Base-by-base conservation (phyloP, 306 rosid genomes). In the Hippophae rhamnoides region DNA sequence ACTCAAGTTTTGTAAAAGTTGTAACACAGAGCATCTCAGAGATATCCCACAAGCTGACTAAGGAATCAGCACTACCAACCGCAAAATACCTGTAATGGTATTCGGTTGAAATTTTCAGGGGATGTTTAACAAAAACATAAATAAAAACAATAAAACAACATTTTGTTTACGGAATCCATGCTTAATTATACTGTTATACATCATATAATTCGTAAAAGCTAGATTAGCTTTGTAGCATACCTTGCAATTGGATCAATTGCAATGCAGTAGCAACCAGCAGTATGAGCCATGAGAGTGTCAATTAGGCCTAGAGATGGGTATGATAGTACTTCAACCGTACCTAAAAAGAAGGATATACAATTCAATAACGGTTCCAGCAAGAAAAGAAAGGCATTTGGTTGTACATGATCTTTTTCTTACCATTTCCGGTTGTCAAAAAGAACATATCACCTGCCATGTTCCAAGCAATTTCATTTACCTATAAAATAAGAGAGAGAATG, bases 381-480 rank as follows among this genome's bases (percentile, higher is more conserved):
- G 6, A 18, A 26, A 47, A 47, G 58, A 58, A 54, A 9, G 42
- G 9, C 26, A 11, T 46, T 59, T 10, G 9, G 43, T 52, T 27
- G 31, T 54, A 14, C 31, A 62, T 31, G 54, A 53, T 49, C 18
- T 54, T 7, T 57, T 62, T 14, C 79, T 78, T 74, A 90, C 98
- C 98, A 54, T 87, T 87, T 79, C 98, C 96, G 13, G 96, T 92
- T 5, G 98, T 92, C 72, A 92, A 69, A 57, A 87, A 85, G 72
- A 92, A 92, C 85, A 81, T 81, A 65, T 92, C 98, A 49, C 96
- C 94, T 4, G 87, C 85, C 88, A 83, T 87, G 80, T 85, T 87
- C 98, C 98, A 87, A 48, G 98, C 89, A 79, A 90, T 90, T 74
- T 90, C 98, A 74, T 90, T 90, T 27, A 90, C 96, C 98, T 90